Evolutionary conservation across 345 rosid species (phyloP).

Genomic region (Camelina hispida): DNA sequence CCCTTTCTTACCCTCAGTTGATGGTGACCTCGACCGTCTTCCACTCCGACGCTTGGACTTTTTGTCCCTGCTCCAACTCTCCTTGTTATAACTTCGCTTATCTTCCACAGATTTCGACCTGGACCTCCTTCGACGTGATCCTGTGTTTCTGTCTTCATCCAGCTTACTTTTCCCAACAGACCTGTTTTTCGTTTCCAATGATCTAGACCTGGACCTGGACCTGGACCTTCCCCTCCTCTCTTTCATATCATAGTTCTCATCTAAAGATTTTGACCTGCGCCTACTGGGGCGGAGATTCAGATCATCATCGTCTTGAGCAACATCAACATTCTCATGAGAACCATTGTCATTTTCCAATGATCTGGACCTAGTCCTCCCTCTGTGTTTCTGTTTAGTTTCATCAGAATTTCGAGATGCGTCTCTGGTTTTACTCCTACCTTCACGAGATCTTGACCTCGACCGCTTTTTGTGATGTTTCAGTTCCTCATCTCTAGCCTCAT

Average conservation of each 20-base stretch:
- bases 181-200: conserved; percentile 51
- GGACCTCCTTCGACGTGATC: conserved; percentile 65
- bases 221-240: conserved; percentile 60
- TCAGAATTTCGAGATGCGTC: conserved; percentile 49
- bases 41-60: conserved; percentile 62
- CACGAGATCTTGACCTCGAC: conserved; percentile 68
- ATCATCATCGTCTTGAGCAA: conserved; percentile 51
- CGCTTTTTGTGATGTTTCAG: conserved; percentile 47
- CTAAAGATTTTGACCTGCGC: conserved; percentile 66
- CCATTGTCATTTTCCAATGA: conserved; percentile 50
- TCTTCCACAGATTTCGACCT: conserved; percentile 72
- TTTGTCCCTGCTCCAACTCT: conserved; percentile 53
- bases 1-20: conserved; percentile 58
- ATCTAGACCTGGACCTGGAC: conserved; percentile 70
- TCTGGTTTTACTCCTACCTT: conserved; percentile 48
- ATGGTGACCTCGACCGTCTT: conserved; percentile 67
- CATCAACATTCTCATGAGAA: conserved; percentile 46
- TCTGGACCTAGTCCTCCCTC: conserved; percentile 60
- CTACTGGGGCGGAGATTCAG: conserved; percentile 50
- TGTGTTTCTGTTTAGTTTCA: conserved; percentile 55
- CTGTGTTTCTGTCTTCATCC: conserved; percentile 48
- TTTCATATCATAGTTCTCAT: conserved; percentile 50
- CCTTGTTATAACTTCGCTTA: conserved; percentile 51
- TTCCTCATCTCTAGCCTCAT: conserved; percentile 51
- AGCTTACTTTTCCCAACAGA: conserved; percentile 45